Evolutionary conservation across 2,329 filamentous ascomycete genomes (phyloP).

Genomic region (Didymella pinodella): DNA sequence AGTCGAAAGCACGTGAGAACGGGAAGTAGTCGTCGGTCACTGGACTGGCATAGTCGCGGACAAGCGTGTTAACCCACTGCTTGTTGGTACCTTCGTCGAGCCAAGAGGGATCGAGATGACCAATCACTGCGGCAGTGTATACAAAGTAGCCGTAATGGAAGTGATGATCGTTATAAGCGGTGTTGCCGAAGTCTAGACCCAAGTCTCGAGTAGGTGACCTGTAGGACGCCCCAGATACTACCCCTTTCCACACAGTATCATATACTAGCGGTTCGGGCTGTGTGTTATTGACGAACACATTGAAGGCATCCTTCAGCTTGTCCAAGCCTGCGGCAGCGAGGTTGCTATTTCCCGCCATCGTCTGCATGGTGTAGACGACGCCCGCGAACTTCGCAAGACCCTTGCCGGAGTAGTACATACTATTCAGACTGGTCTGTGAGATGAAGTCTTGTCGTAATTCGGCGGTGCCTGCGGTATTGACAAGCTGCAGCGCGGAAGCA

Average conservation of each 20-base stretch:
- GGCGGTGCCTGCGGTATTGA: slow-evolving; percentile 68
- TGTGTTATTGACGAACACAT: slow-evolving; percentile 57
- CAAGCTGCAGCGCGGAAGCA: slow-evolving; percentile 62
- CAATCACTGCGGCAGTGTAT: slow-evolving; percentile 85
- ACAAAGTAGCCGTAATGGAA: slow-evolving; percentile 87
- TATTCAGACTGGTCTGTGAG: slow-evolving; percentile 77
- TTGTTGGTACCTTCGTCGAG: slow-evolving; percentile 68
- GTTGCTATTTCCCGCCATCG: slow-evolving; percentile 67
- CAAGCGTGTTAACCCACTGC: slow-evolving; percentile 82
- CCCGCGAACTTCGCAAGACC: slow-evolving; percentile 56
- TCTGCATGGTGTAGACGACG: slow-evolving; percentile 57
- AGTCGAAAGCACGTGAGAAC: slow-evolving; percentile 77
- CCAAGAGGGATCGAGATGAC: slow-evolving; percentile 80
- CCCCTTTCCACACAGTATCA: slow-evolving; percentile 75
- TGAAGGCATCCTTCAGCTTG: slow-evolving; percentile 60
- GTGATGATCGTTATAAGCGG: slow-evolving; percentile 76
- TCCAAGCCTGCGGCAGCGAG: slow-evolving; percentile 61
- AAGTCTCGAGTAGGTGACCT: slow-evolving; percentile 55
- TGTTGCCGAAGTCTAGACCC: slow-evolving; percentile 88
- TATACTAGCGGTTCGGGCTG: slow-evolving; percentile 64
- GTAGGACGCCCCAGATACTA: slow-evolving; percentile 76
- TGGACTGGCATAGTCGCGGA: slow-evolving; percentile 85
- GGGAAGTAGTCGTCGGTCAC: slow-evolving; percentile 75
- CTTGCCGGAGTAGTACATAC: slow-evolving; percentile 90
- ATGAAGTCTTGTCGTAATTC: slow-evolving; percentile 82